Base-by-base conservation (phyloP, 805 yeast genomes). In the Metschnikowia cerradonensis region DNA sequence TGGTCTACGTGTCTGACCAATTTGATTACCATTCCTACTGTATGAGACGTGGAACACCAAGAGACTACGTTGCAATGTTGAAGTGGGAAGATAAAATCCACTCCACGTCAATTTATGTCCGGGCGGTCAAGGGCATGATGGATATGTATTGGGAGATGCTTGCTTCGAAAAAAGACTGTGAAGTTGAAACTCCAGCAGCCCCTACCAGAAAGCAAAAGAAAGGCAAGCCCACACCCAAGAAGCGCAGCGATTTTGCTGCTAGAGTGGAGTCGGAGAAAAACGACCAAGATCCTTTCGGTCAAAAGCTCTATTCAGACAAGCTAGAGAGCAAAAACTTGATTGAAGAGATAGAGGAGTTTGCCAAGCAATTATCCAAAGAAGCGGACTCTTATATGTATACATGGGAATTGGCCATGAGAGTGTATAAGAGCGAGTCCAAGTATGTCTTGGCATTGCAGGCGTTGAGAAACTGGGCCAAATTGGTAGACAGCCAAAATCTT, bases 11-110 rank as follows among this genome's bases (percentile, higher is more conserved):
- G 62, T 81, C 80, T 54, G 99, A 94, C 64, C 97, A 94, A 71
- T 78, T 86, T 56, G 99, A 94, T 66, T 94, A 92, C 84, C 98
- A 94, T 66, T 84, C 88, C 42, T 94, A 89, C 66, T 87, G 96
- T 64, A 81, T 88, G 77, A 81, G 97, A 68, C 83, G 86, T 59
- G 98, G 97, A 20, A 89, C 97, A 6, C 84, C 92, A 23, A 79
- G 96, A 56, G 84, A 92, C 7, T 94, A 92, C 64, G 59, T 88
- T 30, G 84, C 83, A 17, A 81, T 88, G 80, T 58, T 91, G 46
- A 67, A 74, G 45, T 94, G 98, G 98, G 96, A 84, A 50, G 95
- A 91, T 65, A 65, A 70, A 19, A 66, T 94, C 42, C 90, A 76
- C 64, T 64, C 81, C 7, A 81, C 86, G 33, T 90, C 95, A 3